Evolutionary conservation across 495 filamentous ascomycete genomes (phyloP).

Genomic region (Chaetomium cochliodes): DNA sequence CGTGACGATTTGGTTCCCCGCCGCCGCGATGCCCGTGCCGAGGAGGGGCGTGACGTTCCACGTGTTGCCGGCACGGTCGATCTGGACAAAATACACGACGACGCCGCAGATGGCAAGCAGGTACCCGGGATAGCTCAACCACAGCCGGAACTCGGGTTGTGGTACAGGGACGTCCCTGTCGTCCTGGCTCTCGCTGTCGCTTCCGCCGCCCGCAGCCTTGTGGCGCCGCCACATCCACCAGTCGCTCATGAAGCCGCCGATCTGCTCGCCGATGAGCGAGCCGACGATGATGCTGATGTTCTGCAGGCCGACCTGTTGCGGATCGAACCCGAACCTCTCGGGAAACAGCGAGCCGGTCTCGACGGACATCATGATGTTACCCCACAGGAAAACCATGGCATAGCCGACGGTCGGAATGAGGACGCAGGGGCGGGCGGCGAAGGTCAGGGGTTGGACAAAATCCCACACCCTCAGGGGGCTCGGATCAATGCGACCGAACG

Average conservation of each 20-base stretch:
- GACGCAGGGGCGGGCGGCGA: slow-evolving; percentile 6
- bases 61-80: background rate
- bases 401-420: slow-evolving; percentile 7
- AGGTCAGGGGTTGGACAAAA: slow-evolving; percentile 8
- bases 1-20: slow-evolving; percentile 15
- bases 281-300: slow-evolving; percentile 15
- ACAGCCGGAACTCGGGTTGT: slow-evolving; percentile 14
- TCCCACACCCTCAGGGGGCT: background rate
- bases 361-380: slow-evolving; percentile 11
- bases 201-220: background rate
- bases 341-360: slow-evolving; percentile 14
- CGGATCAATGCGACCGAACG: slow-evolving; percentile 2
- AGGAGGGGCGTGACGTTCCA: slow-evolving; percentile 12
- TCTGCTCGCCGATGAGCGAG: slow-evolving; percentile 14
- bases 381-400: slow-evolving; percentile 15
- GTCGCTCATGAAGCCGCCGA: slow-evolving; percentile 14
- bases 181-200: slow-evolving; percentile 3
- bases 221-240: slow-evolving; percentile 18
- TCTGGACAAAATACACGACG: slow-evolving; percentile 6
- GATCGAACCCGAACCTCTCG: background rate
- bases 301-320: slow-evolving; percentile 16
- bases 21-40: slow-evolving; percentile 12
- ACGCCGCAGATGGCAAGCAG: slow-evolving; percentile 13
- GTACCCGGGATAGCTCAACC: slow-evolving; percentile 7
- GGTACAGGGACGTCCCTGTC: background rate